These are phyloP conservation scores for Ceratocystis eucalypticola DNA, from an alignment of 2,329 filamentous ascomycete genomes.

Conservation along the genomic window DNA sequence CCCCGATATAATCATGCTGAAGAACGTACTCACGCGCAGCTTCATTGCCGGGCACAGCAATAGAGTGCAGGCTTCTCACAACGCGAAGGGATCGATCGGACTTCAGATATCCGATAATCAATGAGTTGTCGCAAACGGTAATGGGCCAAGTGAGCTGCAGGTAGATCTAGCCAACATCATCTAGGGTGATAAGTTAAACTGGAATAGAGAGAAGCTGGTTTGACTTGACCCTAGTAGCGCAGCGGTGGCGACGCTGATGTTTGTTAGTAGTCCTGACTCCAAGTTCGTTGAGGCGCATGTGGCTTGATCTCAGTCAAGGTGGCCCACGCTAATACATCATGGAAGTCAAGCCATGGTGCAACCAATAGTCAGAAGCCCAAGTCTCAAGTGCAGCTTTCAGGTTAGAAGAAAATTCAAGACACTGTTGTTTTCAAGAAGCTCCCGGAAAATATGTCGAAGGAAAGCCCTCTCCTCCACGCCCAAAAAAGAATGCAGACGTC, in stretches of 20 bases:
- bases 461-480: too few relatives aligned
- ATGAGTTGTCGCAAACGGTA: not conserved
- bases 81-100: not conserved
- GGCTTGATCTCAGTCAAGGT: not conserved
- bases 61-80: not conserved
- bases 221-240: not conserved
- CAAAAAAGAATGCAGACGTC: too few relatives aligned
- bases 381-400: not conserved
- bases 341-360: not conserved
- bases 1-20: not conserved
- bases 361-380: not conserved
- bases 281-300: not conserved
- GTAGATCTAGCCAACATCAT: not conserved
- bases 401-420: too few relatives aligned
- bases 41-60: not conserved
- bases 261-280: not conserved
- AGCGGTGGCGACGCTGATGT: not conserved
- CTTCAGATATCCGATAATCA: not conserved
- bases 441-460: too few relatives aligned
- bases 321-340: not conserved
- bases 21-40: not conserved
- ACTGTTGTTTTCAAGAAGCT: too few relatives aligned
- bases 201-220: too few relatives aligned
- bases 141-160: not conserved
- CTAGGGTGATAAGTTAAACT: not conserved